phyloP scores from a whole-genome alignment of 179 eudicot genomes.

The Beta macrorhiza region DNA sequence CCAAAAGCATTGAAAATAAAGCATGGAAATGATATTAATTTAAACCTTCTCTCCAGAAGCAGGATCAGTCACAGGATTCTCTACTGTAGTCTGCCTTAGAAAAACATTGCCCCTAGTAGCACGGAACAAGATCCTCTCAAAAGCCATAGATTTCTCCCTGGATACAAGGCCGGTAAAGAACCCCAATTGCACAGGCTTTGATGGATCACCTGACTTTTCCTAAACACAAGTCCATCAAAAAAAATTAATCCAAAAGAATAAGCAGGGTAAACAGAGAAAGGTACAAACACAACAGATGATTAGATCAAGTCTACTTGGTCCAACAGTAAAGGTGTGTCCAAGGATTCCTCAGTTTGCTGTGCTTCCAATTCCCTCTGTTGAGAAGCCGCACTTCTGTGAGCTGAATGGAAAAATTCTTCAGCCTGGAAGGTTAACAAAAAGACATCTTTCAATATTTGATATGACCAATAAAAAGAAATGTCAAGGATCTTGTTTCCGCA shows the following conservation, averaged over 20 bases:
- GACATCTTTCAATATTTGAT: neutral
- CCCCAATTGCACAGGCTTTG: slow-evolving; percentile 71
- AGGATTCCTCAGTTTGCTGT: slow-evolving; percentile 48
- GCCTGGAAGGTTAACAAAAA: slow-evolving; percentile 38
- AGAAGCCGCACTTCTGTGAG: slow-evolving; percentile 60
- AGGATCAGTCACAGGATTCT: slow-evolving; percentile 67
- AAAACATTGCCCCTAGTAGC: slow-evolving; percentile 83
- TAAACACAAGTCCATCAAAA: slow-evolving; percentile 24
- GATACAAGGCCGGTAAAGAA: slow-evolving; percentile 78
- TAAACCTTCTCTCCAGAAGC: slow-evolving; percentile 68
- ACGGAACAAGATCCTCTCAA: slow-evolving; percentile 76
- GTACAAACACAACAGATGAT: neutral
- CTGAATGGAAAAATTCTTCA: slow-evolving; percentile 71
- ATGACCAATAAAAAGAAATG: neutral
- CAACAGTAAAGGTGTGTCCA: slow-evolving; percentile 71
- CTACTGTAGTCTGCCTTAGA: slow-evolving; percentile 53
- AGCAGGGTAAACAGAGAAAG: neutral
- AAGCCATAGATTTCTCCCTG: slow-evolving; percentile 72
- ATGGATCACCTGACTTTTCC: slow-evolving; percentile 59
- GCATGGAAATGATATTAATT: slow-evolving; percentile 9
- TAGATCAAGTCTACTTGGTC: slow-evolving; percentile 50
- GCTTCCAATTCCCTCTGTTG: slow-evolving; percentile 60
- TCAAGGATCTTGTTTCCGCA: neutral
- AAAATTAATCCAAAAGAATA: neutral
- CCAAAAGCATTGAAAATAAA: neutral